Evolutionary conservation across 2,329 filamentous ascomycete species (phyloP).

Genomic region (Furcasterigmium sp.): DNA sequence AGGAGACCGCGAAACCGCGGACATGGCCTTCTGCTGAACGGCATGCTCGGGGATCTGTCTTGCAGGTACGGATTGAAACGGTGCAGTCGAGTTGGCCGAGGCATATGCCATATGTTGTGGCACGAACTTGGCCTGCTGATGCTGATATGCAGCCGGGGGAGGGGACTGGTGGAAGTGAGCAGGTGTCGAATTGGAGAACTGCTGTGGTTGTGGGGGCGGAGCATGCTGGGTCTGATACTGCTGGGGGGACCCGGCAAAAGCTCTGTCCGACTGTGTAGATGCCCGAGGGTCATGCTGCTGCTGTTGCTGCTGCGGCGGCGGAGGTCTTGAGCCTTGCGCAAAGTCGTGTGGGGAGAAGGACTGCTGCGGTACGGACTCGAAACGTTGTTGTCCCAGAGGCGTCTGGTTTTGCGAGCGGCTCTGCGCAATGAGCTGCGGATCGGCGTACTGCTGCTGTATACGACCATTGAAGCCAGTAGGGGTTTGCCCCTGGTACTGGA

Average conservation of each 20-base stretch:
- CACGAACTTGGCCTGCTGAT: constrained; percentile 10
- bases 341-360: constrained; percentile 18
- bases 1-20: neutral
- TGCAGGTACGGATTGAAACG: constrained; percentile 7
- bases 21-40: constrained; percentile 2
- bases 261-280: constrained; percentile 4
- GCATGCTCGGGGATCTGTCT: constrained; percentile 6
- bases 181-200: constrained; percentile 8
- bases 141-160: constrained; percentile 2
- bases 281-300: constrained; percentile 2
- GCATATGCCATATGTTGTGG: constrained; percentile 10
- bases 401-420: constrained; percentile 26
- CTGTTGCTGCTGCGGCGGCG: constrained; percentile 15
- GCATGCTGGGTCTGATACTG: constrained; percentile 5
- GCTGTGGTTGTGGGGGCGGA: neutral
- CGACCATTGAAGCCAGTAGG: constrained; percentile 25
- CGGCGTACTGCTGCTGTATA: constrained; percentile 22
- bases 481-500: constrained; percentile 24
- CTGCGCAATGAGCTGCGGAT: constrained; percentile 26
- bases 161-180: constrained; percentile 8
- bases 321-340: constrained; percentile 14
- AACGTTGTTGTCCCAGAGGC: constrained; percentile 23
- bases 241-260: constrained; percentile 11
- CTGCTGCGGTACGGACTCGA: constrained; percentile 8
- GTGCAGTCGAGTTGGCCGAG: neutral